These are phyloP conservation scores for Porcisia hertigi DNA, from an alignment of 208 protist species.

Conservation along the genomic window DNA sequence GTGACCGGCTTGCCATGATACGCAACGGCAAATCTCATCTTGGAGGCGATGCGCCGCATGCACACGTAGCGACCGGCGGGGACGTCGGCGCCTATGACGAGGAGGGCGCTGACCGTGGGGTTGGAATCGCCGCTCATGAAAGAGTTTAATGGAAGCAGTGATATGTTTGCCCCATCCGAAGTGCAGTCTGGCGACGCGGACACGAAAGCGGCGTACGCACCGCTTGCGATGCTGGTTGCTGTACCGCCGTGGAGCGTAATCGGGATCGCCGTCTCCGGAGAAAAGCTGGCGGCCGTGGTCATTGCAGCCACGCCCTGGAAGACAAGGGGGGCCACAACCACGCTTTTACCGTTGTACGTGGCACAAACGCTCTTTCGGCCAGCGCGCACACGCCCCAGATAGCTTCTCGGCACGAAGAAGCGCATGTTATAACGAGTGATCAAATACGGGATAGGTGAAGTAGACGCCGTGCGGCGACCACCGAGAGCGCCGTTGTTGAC, in stretches of 20 bases:
- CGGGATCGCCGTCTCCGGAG: slow-evolving; percentile 32
- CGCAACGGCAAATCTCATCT: slow-evolving; percentile 16
- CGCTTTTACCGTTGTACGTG: slow-evolving; percentile 29
- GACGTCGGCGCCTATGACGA: slow-evolving; percentile 7
- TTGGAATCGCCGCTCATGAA: slow-evolving; percentile 21
- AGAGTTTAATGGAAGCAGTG: slow-evolving; percentile 32
- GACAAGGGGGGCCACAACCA: slow-evolving; percentile 39
- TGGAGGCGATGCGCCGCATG: slow-evolving; percentile 36
- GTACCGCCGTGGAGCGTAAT: slow-evolving; percentile 47
- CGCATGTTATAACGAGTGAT: slow-evolving; percentile 36
- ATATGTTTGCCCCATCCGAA: slow-evolving; percentile 16
- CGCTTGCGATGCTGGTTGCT: slow-evolving; percentile 37
- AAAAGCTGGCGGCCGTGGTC: slow-evolving; percentile 27
- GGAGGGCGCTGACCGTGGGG: slow-evolving; percentile 11
- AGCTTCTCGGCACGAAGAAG: slow-evolving; percentile 33
- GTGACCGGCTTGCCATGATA: slow-evolving; percentile 17
- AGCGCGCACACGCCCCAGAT: slow-evolving; percentile 21
- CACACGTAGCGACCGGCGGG: slow-evolving; percentile 23
- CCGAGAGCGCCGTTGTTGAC: slow-evolving; percentile 66
- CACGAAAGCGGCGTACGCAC: slow-evolving; percentile 44
- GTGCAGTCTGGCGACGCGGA: slow-evolving; percentile 41
- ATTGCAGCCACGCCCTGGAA: slow-evolving; percentile 29
- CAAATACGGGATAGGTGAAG: slow-evolving; percentile 43
- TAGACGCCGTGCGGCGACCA: slow-evolving; percentile 42
- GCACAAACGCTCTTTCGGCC: slow-evolving; percentile 69